Conservation (phyloP, 441 rosid genomes). For the Hura crepitans region DNA sequence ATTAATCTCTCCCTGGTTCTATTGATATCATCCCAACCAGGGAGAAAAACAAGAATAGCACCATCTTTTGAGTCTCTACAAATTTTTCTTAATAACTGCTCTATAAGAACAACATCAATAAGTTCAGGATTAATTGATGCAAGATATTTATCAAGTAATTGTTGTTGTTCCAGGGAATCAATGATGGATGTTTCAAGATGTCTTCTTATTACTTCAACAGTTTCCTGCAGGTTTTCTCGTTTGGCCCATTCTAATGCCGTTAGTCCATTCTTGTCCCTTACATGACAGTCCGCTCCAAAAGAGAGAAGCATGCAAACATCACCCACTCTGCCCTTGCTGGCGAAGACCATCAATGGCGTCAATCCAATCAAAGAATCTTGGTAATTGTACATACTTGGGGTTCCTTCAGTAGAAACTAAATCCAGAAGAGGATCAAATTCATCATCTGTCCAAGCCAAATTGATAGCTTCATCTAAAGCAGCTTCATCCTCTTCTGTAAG, state of each 20-base stretch:
- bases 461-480: slow-evolving; percentile 82
- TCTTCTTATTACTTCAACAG: slow-evolving; percentile 55
- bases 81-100: slow-evolving; percentile 63
- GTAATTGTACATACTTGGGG: slow-evolving; percentile 53
- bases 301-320: slow-evolving; percentile 90
- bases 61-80: slow-evolving; percentile 71
- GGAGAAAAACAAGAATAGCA: slow-evolving; percentile 93
- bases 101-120: slow-evolving; percentile 73
- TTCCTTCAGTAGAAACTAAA: slow-evolving; percentile 62
- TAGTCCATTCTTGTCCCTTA: slow-evolving; percentile 54
- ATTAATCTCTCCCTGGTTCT: slow-evolving; percentile 54
- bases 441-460: slow-evolving; percentile 75
- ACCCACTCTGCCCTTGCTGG: slow-evolving; percentile 81
- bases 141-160: slow-evolving; percentile 64
- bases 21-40: slow-evolving; percentile 96
- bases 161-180: slow-evolving; percentile 42
- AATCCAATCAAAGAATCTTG: slow-evolving; percentile 65
- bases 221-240: slow-evolving; percentile 57
- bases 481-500: slow-evolving; percentile 63
- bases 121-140: slow-evolving; percentile 56
- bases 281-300: slow-evolving; percentile 59
- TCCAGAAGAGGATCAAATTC: slow-evolving; percentile 79
- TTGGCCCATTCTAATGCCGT: slow-evolving; percentile 74
- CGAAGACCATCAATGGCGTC: slow-evolving; percentile 85
- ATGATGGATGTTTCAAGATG: slow-evolving; percentile 33